Conservation (phyloP, 441 rosid species). For the Eruca vesicaria region DNA sequence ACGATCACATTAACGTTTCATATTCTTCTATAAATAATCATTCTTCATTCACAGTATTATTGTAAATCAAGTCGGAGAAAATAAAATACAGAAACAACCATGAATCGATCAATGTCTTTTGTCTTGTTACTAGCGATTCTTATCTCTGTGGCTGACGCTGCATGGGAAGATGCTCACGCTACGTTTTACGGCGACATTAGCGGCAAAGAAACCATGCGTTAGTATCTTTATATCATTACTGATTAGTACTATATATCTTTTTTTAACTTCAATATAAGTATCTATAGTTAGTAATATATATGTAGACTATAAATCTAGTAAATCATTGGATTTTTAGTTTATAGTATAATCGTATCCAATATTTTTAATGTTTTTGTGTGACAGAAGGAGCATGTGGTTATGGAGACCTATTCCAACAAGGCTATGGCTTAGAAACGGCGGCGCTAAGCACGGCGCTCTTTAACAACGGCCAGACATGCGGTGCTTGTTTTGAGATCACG, state of each 20-base stretch:
- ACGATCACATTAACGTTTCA: neutral
- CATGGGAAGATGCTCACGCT: slow-evolving; percentile 30
- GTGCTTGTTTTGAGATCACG: slow-evolving; percentile 53
- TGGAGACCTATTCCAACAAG: slow-evolving; percentile 45
- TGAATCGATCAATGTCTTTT: slow-evolving; percentile 10
- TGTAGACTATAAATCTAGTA: neutral
- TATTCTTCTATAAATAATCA: slow-evolving; percentile 1
- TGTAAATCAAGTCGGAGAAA: neutral
- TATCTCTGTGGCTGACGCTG: neutral
- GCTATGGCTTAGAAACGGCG: slow-evolving; percentile 55
- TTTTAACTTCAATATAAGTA: neutral
- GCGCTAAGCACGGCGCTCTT: slow-evolving; percentile 64
- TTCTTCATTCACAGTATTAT: neutral
- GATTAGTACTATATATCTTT: neutral
- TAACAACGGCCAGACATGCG: slow-evolving; percentile 51
- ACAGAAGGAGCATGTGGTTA: slow-evolving; percentile 67
- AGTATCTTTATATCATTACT: slow-evolving; percentile 1
- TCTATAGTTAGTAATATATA: neutral
- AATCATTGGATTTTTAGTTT: neutral
- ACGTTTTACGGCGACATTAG: slow-evolving; percentile 32
- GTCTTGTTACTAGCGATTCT: slow-evolving; percentile 1
- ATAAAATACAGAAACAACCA: neutral
- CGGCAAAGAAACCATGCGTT: slow-evolving; percentile 37
- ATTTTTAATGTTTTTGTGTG: neutral
- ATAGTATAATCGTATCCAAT: neutral